A percentile compares a stretch with the other conserved stretches of the same genome.
Conservation (phyloP, 2,329 filamentous ascomycete genomes). For the Pseudopithomyces maydicus region DNA sequence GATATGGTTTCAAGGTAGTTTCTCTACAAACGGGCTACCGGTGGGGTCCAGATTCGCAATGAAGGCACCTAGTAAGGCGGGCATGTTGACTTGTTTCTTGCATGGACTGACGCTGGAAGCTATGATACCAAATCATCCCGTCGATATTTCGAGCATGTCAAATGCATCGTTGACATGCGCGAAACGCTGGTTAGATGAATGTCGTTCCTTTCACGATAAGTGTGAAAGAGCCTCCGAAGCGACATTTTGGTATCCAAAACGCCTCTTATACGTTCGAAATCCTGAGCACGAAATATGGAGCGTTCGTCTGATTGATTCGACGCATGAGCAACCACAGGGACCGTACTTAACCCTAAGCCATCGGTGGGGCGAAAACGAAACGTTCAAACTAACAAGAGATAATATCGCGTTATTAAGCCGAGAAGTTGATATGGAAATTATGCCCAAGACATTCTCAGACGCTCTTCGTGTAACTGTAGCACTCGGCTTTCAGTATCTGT, state of each 20-base stretch:
- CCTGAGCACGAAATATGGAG: background rate
- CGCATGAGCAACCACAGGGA: background rate
- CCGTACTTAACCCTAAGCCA: conserved; percentile 7
- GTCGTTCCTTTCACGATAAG: background rate
- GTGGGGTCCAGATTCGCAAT: too few species aligned
- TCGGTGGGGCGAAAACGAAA: background rate
- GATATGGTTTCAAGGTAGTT: too few species aligned
- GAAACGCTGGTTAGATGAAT: background rate
- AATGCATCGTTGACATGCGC: background rate
- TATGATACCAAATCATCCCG: too few species aligned
- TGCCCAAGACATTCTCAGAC: conserved; percentile 6
- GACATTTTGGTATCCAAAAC: background rate
- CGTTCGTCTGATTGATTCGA: background rate
- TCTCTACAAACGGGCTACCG: too few species aligned
- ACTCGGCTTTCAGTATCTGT: conserved; percentile 12
- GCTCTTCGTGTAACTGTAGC: background rate
- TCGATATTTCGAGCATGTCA: background rate
- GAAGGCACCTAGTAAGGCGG: too few species aligned
- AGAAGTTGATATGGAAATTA: background rate
- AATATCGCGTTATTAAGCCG: background rate
- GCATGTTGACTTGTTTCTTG: too few species aligned
- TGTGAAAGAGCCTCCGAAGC: background rate
- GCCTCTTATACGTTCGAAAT: background rate
- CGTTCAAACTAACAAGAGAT: background rate
- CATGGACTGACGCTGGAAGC: too few species aligned